Percentiles rank a stretch among this genome's conserved stretches.
Evolutionary conservation across 2,329 filamentous ascomycete species (phyloP).

Genomic region (Huntiella bhutanensis): DNA sequence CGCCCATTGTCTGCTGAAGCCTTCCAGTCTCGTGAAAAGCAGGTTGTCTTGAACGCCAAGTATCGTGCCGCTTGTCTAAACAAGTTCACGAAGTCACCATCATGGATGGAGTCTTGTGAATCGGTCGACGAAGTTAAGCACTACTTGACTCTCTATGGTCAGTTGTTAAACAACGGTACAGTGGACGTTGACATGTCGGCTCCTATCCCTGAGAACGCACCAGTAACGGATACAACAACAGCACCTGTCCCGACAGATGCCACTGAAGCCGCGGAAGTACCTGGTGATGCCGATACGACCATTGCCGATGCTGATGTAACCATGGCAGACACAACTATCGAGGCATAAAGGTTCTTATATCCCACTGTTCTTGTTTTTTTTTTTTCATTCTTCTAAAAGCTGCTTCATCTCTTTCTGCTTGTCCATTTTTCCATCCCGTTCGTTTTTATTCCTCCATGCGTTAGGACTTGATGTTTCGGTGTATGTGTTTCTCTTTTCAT

Average conservation of each 20-base stretch:
- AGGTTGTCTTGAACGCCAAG: conserved; percentile 34
- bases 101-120: conserved; percentile 55
- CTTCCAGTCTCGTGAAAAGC: conserved; percentile 28
- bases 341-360: conserved; percentile 1
- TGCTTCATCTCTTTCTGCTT: conserved; percentile 8
- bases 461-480: not conserved
- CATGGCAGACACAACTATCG: conserved; percentile 12
- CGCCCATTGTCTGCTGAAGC: conserved; percentile 49
- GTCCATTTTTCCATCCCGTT: not conserved
- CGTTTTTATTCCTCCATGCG: no score
- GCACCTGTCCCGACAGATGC: no score
- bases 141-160: conserved; percentile 46
- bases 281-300: conserved; percentile 16
- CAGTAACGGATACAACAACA: no score
- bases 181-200: not conserved
- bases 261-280: not conserved
- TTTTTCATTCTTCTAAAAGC: not conserved
- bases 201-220: no score
- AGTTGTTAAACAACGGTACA: conserved; percentile 31
- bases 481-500: conserved; percentile 5
- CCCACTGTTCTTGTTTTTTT: not conserved
- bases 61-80: conserved; percentile 51
- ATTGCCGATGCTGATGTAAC: conserved; percentile 15
- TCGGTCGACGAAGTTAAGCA: conserved; percentile 60
- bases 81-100: conserved; percentile 65